Evolutionary conservation across 495 filamentous ascomycete genomes (phyloP), one percentile per base, ranked within the genome.

Genomic region (Aspergillus sclerotiicarbonarius): DNA sequence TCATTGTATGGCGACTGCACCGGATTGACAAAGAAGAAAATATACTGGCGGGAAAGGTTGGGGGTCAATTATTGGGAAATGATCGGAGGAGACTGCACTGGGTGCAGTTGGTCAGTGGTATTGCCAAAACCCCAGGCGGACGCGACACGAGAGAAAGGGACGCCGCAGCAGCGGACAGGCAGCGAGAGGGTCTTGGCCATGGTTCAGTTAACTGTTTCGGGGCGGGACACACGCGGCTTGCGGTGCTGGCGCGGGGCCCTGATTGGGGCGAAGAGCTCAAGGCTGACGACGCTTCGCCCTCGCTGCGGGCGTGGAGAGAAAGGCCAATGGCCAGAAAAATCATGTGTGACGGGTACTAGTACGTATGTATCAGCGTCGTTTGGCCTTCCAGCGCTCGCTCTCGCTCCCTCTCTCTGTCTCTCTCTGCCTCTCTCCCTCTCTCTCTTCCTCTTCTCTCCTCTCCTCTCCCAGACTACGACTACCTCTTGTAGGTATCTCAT

Each of bases 271-370:
- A 65, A 53, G 50, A 56, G 43, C 50, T 59, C 62, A 62, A 67
- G 60, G 76, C 76, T 78, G 76, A 78, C 76, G 76, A 78, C 76
- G 76, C 74, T 74, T 68, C 67, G 57, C 56, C 58, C 60, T 62
- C 52, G 53, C 56, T 62, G 65, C 68, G 67, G 63, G 65, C 68
- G 65, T 68, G 66, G 62, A 66, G 59, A 59, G 53, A 57, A 57
- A 46, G 52, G 55, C 53, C 59, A 59, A 58, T 55, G 31, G 41
- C 46, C 46, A 44, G 43, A 60, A 53, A 53, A 56, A 56, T 51
- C 20, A 57, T 53, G 19, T 48, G 19, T 51, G 37, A 51, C 35
- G n/a, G n/a, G n/a, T n/a, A n/a, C n/a, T n/a, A n/a, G n/a, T n/a
- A n/a, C n/a, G n/a, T n/a, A n/a, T n/a, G n/a, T n/a, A n/a, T n/a